Percentiles rank a stretch among this genome's conserved stretches.
phyloP scores from a whole-genome alignment of 2,329 filamentous ascomycete species.

The Biscogniauxia sp. region DNA sequence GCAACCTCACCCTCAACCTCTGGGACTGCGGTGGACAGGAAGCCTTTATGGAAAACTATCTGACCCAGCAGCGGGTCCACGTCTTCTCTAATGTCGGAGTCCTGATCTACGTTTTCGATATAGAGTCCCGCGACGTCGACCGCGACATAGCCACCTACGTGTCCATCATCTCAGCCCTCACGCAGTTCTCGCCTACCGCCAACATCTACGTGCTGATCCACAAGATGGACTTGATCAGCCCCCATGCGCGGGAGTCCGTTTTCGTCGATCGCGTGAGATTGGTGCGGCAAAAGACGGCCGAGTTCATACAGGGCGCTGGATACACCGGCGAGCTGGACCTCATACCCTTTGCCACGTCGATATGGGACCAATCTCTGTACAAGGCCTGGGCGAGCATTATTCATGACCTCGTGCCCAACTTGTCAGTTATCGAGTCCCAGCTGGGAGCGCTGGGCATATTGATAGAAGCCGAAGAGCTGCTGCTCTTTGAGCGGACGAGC shows the following conservation, averaged over 20 bases:
- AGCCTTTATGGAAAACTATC: slow-evolving; percentile 98
- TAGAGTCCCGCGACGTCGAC: slow-evolving; percentile 91
- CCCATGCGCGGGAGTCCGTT: slow-evolving; percentile 72
- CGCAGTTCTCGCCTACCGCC: slow-evolving; percentile 77
- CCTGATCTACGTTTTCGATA: slow-evolving; percentile 98
- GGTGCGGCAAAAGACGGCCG: slow-evolving; percentile 70
- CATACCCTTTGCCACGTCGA: slow-evolving; percentile 90
- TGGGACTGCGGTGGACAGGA: slow-evolving; percentile 99
- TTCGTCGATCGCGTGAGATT: slow-evolving; percentile 81
- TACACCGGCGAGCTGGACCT: slow-evolving; percentile 57
- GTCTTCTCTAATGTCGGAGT: slow-evolving; percentile 97
- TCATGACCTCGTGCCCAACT: slow-evolving; percentile 94
- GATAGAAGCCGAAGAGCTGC: slow-evolving; percentile 88
- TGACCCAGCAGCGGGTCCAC: slow-evolving; percentile 90
- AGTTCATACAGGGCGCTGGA: slow-evolving; percentile 46
- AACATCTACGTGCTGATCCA: slow-evolving; percentile 94
- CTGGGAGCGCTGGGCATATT: slow-evolving; percentile 78
- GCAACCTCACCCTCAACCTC: slow-evolving; percentile 92
- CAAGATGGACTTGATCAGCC: slow-evolving; percentile 96
- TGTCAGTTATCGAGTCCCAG: slow-evolving; percentile 82
- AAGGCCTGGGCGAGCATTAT: slow-evolving; percentile 99
- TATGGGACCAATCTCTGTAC: slow-evolving; percentile 98
- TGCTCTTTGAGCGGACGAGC: slow-evolving; percentile 92
- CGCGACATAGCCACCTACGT: slow-evolving; percentile 91
- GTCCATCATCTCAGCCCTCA: slow-evolving; percentile 82